Percentiles rank a stretch among this genome's conserved stretches.
These are phyloP conservation scores for Rhizodiscina lignyota DNA, from an alignment of 495 filamentous ascomycete genomes.

Conservation along the genomic window DNA sequence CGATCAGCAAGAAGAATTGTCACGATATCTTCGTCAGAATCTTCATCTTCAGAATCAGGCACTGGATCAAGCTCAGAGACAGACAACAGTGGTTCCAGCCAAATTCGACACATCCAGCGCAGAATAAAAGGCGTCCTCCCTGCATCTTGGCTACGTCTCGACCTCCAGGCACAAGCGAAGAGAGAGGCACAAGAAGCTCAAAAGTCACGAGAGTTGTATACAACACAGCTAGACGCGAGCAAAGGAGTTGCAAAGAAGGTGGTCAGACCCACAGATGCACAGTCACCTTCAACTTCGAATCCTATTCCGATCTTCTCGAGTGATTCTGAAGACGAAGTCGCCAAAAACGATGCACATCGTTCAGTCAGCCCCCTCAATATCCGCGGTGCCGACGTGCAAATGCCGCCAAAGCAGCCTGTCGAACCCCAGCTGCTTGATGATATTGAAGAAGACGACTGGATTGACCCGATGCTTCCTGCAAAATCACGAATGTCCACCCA, in stretches of 20 bases:
- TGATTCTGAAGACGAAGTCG: conserved; percentile 8
- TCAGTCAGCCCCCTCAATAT: conserved; percentile 8
- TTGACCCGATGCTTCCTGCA: too few relatives aligned
- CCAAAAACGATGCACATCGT: conserved; percentile 19
- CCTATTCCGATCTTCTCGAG: neutral
- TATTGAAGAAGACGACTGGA: too few relatives aligned
- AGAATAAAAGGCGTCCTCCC: conserved; percentile 74
- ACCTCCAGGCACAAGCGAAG: conserved; percentile 27
- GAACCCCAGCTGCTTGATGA: too few relatives aligned
- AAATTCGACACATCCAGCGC: conserved; percentile 23
- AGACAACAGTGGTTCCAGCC: too few relatives aligned
- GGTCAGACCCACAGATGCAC: neutral
- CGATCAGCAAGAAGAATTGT: too few relatives aligned
- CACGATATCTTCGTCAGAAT: too few relatives aligned
- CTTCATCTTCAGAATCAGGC: too few relatives aligned
- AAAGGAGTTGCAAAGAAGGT: conserved; percentile 6
- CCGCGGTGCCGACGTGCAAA: too few relatives aligned
- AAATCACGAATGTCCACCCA: too few relatives aligned
- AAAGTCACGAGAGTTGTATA: conserved; percentile 10
- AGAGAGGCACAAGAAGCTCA: conserved; percentile 32
- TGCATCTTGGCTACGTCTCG: conserved; percentile 74
- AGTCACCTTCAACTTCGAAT: neutral
- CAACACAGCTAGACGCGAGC: conserved; percentile 16
- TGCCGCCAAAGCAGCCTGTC: too few relatives aligned
- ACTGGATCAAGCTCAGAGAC: too few relatives aligned